Percentiles rank a stretch among this genome's conserved stretches.
Evolutionary conservation across 495 filamentous ascomycete genomes (phyloP).

Genomic region (Talaromyces adpressus): DNA sequence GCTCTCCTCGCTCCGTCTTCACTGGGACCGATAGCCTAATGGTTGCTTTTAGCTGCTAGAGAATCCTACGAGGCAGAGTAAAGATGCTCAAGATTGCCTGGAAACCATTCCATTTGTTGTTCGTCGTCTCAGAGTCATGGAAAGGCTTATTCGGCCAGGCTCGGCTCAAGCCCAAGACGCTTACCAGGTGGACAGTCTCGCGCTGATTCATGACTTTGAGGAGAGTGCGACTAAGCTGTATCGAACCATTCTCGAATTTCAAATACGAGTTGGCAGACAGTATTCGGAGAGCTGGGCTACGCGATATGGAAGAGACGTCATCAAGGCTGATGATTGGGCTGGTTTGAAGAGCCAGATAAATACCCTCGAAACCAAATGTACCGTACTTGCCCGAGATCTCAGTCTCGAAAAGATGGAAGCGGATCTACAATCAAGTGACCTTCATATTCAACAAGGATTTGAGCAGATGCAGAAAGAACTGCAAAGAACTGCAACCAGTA

Average conservation of each 20-base stretch:
- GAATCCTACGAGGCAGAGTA: background rate
- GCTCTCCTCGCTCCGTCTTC: background rate
- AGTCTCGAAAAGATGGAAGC: slow-evolving; percentile 2
- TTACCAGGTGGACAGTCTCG: background rate
- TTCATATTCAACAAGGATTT: background rate
- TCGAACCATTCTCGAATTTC: slow-evolving; percentile 7
- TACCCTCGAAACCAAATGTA: slow-evolving; percentile 3
- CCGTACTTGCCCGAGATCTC: slow-evolving; percentile 1
- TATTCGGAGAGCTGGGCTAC: background rate
- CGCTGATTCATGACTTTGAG: background rate
- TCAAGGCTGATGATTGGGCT: slow-evolving; percentile 13
- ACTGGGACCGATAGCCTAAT: background rate
- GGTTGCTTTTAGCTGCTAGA: background rate
- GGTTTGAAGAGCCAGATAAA: slow-evolving; percentile 6
- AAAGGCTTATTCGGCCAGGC: background rate
- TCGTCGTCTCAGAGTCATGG: slow-evolving; percentile 4
- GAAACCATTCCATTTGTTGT: slow-evolving; percentile 6
- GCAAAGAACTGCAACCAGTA: slow-evolving; percentile 1
- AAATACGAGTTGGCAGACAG: slow-evolving; percentile 6
- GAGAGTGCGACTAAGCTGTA: slow-evolving; percentile 7
- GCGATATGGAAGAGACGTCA: slow-evolving; percentile 9
- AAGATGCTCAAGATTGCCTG: slow-evolving; percentile 7
- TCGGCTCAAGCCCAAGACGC: background rate
- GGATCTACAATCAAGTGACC: background rate
- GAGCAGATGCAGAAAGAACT: slow-evolving; percentile 5